These are phyloP conservation scores for Aspergillus jensenii DNA, from an alignment of 2,329 filamentous ascomycete genomes.

Conservation along the genomic window DNA sequence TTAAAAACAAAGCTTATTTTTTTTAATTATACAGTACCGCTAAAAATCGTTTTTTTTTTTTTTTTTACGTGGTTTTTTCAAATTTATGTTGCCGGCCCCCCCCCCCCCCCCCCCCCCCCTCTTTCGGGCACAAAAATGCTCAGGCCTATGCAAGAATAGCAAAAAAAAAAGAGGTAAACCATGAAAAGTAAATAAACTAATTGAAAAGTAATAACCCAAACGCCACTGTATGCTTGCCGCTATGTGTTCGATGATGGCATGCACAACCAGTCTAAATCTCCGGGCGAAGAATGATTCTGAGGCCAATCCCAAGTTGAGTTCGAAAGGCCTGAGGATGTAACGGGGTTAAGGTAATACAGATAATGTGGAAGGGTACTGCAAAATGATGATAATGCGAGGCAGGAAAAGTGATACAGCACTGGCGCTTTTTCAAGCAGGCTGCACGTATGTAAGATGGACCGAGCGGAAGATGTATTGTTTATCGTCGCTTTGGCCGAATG, in stretches of 20 bases:
- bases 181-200: neutral
- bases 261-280: neutral
- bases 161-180: no score
- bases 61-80: no score
- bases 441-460: neutral
- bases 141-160: neutral
- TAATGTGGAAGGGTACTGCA: neutral
- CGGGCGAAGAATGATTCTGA: neutral
- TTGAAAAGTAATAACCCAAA: constrained; percentile 2
- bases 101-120: no score
- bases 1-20: no score
- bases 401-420: neutral
- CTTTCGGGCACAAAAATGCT: neutral
- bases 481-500: constrained; percentile 41
- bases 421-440: neutral
- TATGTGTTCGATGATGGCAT: neutral
- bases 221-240: constrained; percentile 14
- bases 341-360: neutral
- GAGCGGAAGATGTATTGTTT: neutral
- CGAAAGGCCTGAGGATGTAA: neutral
- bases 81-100: no score
- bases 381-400: neutral
- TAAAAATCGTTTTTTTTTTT: no score
- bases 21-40: no score
- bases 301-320: neutral